A percentile compares a stretch with the other conserved stretches of the same genome.
These are phyloP conservation scores for Globisporangium nodosum DNA, from an alignment of 352 stramenopile genomes.

Conservation along the genomic window DNA sequence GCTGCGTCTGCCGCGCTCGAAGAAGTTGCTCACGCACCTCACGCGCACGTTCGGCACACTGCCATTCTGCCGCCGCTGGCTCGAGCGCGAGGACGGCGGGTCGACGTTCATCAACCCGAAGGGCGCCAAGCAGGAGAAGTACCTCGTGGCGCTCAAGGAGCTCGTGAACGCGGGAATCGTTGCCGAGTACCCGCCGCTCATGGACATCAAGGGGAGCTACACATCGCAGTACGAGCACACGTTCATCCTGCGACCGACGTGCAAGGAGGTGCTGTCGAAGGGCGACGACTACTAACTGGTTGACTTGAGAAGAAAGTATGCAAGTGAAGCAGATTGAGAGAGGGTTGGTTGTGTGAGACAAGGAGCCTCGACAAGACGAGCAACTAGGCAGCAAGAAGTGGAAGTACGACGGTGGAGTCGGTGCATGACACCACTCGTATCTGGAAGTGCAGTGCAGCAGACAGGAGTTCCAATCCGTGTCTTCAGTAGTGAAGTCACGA, in stretches of 20 bases:
- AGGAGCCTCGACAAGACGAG: too few relatives aligned
- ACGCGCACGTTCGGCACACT: conserved; percentile 95
- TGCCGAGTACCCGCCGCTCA: conserved; percentile 89
- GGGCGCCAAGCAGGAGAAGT: conserved; percentile 90
- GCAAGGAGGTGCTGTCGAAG: conserved; percentile 66
- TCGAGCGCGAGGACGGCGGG: conserved; percentile 91
- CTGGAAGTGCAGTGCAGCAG: too few relatives aligned
- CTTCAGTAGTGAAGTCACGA: too few relatives aligned
- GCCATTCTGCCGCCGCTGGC: conserved; percentile 90
- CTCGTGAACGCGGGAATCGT: conserved; percentile 92
- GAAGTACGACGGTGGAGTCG: too few relatives aligned
- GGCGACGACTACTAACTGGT: conserved; percentile 96
- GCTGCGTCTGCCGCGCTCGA: conserved; percentile 55
- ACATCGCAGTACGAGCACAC: conserved; percentile 98
- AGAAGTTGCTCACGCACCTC: conserved; percentile 90
- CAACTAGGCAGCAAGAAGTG: too few relatives aligned
- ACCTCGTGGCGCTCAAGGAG: conserved; percentile 91
- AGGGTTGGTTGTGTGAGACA: too few relatives aligned
- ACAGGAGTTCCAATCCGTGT: too few relatives aligned
- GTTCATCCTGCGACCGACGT: conserved; percentile 69
- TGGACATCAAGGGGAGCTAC: conserved; percentile 91
- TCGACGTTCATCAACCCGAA: conserved; percentile 63
- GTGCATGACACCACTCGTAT: too few relatives aligned
- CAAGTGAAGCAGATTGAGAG: too few relatives aligned
- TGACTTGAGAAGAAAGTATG: too few relatives aligned